Evolutionary conservation across 768 basidiomycete species (phyloP), one percentile per base, ranked within the genome.

Genomic region (Bullera alba): DNA sequence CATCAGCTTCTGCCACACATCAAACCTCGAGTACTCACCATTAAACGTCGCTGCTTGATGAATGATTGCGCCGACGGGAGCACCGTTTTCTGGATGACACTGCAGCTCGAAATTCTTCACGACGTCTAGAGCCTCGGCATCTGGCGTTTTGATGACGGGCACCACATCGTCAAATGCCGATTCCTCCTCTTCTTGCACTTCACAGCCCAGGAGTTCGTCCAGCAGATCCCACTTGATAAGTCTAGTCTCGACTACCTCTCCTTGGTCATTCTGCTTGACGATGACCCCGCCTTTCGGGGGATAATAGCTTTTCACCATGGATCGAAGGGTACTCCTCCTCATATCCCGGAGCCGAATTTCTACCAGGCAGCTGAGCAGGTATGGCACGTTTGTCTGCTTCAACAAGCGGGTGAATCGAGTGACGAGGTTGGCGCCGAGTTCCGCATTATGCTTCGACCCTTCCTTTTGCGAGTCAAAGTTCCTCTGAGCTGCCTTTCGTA

Each of bases 331-430:
- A 26, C 69, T 70, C 34, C 58, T 59, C 19, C 77, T 51, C 2
- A 79, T 60, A 22, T 75, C 75, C 47, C 85, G 84, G 66, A 97
- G 91, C 41, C 88, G 77, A n/a, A 83, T 75, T 68, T 93, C 87
- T 37, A 91, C 76, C 41, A 96, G 80, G 65, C 90, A 95, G 0
- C 86, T 88, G 22, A 95, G 81, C 22, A 97, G 80, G 64, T 85
- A 95, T 2, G 88, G 84, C 79, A 88, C 86, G 14, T 82, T 73
- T 1, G 76, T 73, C 46, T 78, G 80, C 35, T 83, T 82, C 58
- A 85, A 78, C 36, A 83, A 78, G 50, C 82, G 84, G 83, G 59
- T 91, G 82, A 54, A 80, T 53, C 55, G 84, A 70, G 41, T 77
- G 60, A 28, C 87, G 80, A n/a, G 60, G 50, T 76, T 76, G 12